These are phyloP conservation scores for Colletotrichum horii DNA, from an alignment of 2,329 filamentous ascomycete species.

Conservation along the genomic window DNA sequence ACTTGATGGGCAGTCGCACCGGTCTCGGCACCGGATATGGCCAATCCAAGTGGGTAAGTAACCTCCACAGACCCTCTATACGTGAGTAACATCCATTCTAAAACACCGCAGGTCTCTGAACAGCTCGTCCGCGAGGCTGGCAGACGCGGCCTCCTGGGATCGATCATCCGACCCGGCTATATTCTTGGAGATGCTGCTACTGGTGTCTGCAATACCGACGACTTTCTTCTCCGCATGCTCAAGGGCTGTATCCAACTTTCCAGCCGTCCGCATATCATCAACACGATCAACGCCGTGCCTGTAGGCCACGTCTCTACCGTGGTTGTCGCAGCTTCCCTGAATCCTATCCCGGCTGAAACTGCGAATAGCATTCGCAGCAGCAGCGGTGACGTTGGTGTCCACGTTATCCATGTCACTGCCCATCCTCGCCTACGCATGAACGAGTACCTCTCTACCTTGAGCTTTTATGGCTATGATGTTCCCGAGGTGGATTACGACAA, in stretches of 20 bases:
- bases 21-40: slow-evolving; percentile 89
- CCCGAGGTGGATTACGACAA: slow-evolving; percentile 70
- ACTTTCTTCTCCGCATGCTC: slow-evolving; percentile 85
- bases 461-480: slow-evolving; percentile 75
- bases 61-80: not conserved
- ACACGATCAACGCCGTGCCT: slow-evolving; percentile 89
- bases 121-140: slow-evolving; percentile 80
- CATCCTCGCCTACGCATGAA: slow-evolving; percentile 81
- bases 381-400: slow-evolving; percentile 23
- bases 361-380: not conserved
- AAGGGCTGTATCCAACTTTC: slow-evolving; percentile 88
- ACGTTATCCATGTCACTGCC: slow-evolving; percentile 79
- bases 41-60: slow-evolving; percentile 77
- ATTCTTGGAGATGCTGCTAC: slow-evolving; percentile 75
- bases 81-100: not conserved
- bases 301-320: slow-evolving; percentile 86
- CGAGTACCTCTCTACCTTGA: slow-evolving; percentile 74
- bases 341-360: slow-evolving; percentile 49
- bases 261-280: slow-evolving; percentile 71
- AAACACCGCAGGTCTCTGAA: slow-evolving; percentile 44
- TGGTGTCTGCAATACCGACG: slow-evolving; percentile 81
- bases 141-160: slow-evolving; percentile 73
- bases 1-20: slow-evolving; percentile 75
- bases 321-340: slow-evolving; percentile 70
- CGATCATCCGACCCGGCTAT: slow-evolving; percentile 84